phyloP scores from a whole-genome alignment of 768 basidiomycete genomes.

The Suillus americanus region DNA sequence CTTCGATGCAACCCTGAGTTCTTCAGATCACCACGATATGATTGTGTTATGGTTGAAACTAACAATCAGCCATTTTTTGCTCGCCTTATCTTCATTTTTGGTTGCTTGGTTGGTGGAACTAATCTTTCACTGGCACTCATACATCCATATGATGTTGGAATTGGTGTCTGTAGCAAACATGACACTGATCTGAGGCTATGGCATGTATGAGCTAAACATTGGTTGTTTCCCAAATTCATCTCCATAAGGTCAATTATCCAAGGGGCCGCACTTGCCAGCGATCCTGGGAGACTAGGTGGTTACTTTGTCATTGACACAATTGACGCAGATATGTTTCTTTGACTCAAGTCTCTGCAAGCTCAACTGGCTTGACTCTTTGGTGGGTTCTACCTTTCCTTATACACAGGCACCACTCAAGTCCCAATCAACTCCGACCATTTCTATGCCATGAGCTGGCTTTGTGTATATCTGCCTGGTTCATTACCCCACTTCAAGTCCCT shows the following conservation, averaged over 20 bases:
- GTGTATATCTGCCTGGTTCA: too few species aligned
- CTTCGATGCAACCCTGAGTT: constrained; percentile 32
- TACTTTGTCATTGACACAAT: constrained; percentile 27
- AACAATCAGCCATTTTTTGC: constrained; percentile 17
- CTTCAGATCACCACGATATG: constrained; percentile 25
- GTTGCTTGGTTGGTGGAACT: constrained; percentile 8
- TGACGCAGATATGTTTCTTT: constrained; percentile 30
- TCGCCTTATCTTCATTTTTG: constrained; percentile 21
- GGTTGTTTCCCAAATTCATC: constrained; percentile 20
- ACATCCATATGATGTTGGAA: constrained; percentile 18
- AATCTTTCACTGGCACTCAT: constrained; percentile 12
- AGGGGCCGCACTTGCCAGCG: constrained; percentile 21
- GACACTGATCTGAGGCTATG: constrained; percentile 25
- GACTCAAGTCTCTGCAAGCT: neutral
- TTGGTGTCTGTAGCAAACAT: constrained; percentile 7
- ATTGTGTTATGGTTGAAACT: constrained; percentile 28
- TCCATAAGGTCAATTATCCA: constrained; percentile 28
- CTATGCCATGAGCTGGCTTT: too few species aligned
- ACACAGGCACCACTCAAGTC: too few species aligned
- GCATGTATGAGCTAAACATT: constrained; percentile 12
- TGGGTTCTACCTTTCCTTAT: too few species aligned
- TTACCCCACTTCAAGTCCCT: too few species aligned
- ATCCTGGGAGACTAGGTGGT: constrained; percentile 11
- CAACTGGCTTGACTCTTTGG: too few species aligned
- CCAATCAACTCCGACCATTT: too few species aligned